A percentile compares a stretch with the other conserved stretches of the same genome.
Conservation (phyloP, 495 filamentous ascomycete genomes). For the Haplographium delicatum region DNA sequence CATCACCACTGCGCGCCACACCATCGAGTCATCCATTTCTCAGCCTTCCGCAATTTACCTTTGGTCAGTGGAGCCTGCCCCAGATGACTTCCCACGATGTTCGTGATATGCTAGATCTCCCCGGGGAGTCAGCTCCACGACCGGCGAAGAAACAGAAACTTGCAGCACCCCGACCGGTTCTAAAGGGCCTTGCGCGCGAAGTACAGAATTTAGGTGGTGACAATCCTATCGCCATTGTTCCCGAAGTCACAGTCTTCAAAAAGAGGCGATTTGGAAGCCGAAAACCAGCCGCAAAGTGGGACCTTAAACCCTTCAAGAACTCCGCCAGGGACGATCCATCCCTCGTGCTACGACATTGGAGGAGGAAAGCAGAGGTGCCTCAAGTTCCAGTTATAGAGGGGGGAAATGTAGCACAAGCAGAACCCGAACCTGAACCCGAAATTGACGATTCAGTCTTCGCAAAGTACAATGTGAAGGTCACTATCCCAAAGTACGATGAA, state of each 20-base stretch:
- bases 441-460: constrained; percentile 53
- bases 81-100: constrained; percentile 76
- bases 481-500: constrained; percentile 72
- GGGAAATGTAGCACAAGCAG: constrained; percentile 16
- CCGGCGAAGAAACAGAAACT: constrained; percentile 77
- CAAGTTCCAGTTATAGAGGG: constrained; percentile 15
- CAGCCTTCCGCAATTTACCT: background rate
- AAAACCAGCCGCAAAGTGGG: constrained; percentile 63
- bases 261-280: constrained; percentile 42
- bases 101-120: constrained; percentile 83
- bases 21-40: background rate
- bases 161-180: constrained; percentile 57
- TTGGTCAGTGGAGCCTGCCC: constrained; percentile 1
- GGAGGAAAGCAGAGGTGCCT: constrained; percentile 35
- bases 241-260: constrained; percentile 40
- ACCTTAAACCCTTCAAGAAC: constrained; percentile 46
- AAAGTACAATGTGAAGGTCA: constrained; percentile 78
- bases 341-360: constrained; percentile 67
- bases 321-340: constrained; percentile 43
- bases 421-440: constrained; percentile 21
- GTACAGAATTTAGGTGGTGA: constrained; percentile 53
- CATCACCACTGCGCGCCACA: background rate
- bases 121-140: constrained; percentile 46
- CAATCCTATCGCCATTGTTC: constrained; percentile 43
- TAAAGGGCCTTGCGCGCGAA: constrained; percentile 53